These are phyloP conservation scores for Amphirosellinia nigrospora DNA, from an alignment of 495 filamentous ascomycete species.

Conservation along the genomic window DNA sequence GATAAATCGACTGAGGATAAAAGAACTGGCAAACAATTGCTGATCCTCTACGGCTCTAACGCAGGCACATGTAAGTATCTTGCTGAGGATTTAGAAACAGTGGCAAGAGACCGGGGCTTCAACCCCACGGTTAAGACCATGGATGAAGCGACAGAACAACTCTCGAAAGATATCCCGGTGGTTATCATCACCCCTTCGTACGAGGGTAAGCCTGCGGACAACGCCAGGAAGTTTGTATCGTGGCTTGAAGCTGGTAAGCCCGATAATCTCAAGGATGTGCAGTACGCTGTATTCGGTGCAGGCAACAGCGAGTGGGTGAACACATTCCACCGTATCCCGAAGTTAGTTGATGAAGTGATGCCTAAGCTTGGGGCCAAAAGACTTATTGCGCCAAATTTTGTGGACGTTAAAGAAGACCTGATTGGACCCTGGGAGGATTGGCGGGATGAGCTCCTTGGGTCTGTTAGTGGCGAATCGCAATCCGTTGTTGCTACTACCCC, in stretches of 20 bases:
- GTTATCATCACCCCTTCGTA: slow-evolving; percentile 65
- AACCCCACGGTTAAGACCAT: slow-evolving; percentile 50
- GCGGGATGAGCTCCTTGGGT: slow-evolving; percentile 51
- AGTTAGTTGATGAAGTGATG: slow-evolving; percentile 57
- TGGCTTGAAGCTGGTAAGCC: slow-evolving; percentile 55
- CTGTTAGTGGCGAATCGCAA: neutral
- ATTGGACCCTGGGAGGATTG: slow-evolving; percentile 66
- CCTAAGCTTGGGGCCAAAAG: slow-evolving; percentile 54
- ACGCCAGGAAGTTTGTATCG: slow-evolving; percentile 67
- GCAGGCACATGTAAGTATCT: slow-evolving; percentile 72
- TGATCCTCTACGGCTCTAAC: slow-evolving; percentile 72
- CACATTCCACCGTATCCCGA: slow-evolving; percentile 73
- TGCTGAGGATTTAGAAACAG: slow-evolving; percentile 61
- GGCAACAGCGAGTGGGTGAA: slow-evolving; percentile 61
- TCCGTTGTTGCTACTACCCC: neutral
- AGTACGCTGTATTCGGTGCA: slow-evolving; percentile 68
- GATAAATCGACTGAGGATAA: neutral
- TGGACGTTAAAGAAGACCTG: slow-evolving; percentile 64
- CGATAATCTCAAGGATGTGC: slow-evolving; percentile 53
- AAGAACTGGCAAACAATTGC: slow-evolving; percentile 43
- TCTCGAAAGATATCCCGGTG: slow-evolving; percentile 64
- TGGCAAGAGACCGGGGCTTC: slow-evolving; percentile 60
- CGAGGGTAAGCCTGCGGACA: slow-evolving; percentile 71
- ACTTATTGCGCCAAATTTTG: slow-evolving; percentile 55
- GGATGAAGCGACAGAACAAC: slow-evolving; percentile 61